Evolutionary conservation across 228 moss, liverwort and hornwort genomes (phyloP), one percentile per base, ranked within the genome.

Genomic region (Sphagnum fallax): DNA sequence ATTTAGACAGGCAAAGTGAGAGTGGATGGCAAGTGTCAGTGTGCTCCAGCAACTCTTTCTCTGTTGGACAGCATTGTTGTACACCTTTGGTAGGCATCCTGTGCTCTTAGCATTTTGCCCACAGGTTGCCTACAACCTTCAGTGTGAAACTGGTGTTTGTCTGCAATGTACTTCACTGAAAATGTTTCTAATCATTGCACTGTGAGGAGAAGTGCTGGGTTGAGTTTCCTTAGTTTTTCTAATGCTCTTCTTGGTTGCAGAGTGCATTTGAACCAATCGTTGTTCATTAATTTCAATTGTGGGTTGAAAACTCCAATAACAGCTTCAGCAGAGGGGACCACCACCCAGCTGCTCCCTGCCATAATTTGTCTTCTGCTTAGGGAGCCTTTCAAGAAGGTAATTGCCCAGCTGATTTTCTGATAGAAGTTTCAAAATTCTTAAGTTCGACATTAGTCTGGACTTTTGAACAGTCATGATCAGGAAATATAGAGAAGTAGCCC

Each of bases 321-420:
- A 53, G 79, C 72, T 52, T 89, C 89, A 68, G 80, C 84, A 50
- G 91, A 94, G 78, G 81, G 81, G 68, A 91, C 89, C 50, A 89
- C 84, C 12, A 84, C 86, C 74, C 83, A 87, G 66, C 94, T 91
- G 48, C 89, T 94, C 66, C 94, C 91, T 66, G 83, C 89, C 12
- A 68, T 94, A 51, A 77, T 94, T 73, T 83, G 81, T 18, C 81
- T 94, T 64, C 86, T 94, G 59, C 71, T 79, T 66, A 87, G 89
- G 70, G 80, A 79, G 67, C 89, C 94, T 7, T 70, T 91, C 52
- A 84, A 75, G 48, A 94, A 75, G 79, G 93, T 89, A 64, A 75
- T 73, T 73, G n/a, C n/a, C 10, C n/a, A 32, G 32, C 59, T n/a
- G 32, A 32, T 32, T 32, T 32, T 32, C 32, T 32, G 2, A 32